Evolutionary conservation across 495 filamentous ascomycete species (phyloP).

Genomic region (Tetracladium marchalianum): DNA sequence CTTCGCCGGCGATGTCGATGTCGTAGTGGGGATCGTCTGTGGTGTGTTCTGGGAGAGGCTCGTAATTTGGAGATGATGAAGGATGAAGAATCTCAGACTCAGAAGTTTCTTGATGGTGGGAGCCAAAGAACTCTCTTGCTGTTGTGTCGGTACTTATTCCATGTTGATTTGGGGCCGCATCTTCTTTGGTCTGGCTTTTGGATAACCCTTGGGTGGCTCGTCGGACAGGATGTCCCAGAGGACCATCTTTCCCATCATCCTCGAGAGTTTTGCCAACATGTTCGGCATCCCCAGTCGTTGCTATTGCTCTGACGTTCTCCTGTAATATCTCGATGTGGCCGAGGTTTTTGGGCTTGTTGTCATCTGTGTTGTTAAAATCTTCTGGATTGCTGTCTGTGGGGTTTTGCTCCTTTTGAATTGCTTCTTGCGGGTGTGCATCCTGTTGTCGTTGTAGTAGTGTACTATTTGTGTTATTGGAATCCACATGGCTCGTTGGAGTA

Average conservation of each 20-base stretch:
- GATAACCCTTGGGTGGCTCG: not conserved
- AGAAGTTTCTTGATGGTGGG: constrained; percentile 15
- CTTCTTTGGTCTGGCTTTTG: constrained; percentile 6
- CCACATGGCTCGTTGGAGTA: no score
- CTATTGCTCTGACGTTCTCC: constrained; percentile 11
- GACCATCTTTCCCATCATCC: not conserved
- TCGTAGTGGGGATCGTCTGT: constrained; percentile 55
- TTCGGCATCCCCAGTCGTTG: constrained; percentile 10
- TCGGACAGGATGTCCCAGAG: not conserved
- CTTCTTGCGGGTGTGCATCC: no score
- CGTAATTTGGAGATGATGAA: not conserved
- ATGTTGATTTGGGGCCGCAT: not conserved
- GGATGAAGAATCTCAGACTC: constrained; percentile 21
- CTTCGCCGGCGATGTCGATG: constrained; percentile 43
- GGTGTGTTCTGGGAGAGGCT: constrained; percentile 43
- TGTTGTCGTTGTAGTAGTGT: no score
- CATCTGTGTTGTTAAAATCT: not conserved
- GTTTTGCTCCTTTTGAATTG: not conserved
- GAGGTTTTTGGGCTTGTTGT: not conserved
- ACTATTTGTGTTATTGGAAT: no score
- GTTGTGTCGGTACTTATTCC: constrained; percentile 4
- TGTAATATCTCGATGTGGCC: constrained; percentile 1
- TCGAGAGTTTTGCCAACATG: constrained; percentile 7
- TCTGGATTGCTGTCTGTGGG: not conserved
- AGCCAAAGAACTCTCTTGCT: constrained; percentile 9